A percentile compares a stretch with the other conserved stretches of the same genome.
phyloP scores from a whole-genome alignment of 2,329 filamentous ascomycete species.

The Trichoderma arundinaceum region DNA sequence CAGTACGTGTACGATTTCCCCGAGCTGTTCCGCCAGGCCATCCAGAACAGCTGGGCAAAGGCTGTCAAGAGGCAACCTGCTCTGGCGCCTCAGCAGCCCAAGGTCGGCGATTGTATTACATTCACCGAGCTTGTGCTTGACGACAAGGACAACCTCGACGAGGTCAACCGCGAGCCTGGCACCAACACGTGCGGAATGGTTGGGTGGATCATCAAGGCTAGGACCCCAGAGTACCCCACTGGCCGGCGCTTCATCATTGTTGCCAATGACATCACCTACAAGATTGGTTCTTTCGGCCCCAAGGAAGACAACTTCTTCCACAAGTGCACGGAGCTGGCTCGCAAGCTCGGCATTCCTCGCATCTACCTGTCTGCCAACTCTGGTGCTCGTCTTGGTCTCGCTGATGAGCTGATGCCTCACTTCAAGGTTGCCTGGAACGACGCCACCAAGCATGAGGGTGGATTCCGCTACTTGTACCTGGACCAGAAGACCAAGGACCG shows the following conservation, averaged over 20 bases:
- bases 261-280: slow-evolving; percentile 99
- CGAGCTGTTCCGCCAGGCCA: slow-evolving; percentile 96
- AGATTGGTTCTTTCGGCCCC: slow-evolving; percentile 97
- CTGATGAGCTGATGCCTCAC: slow-evolving; percentile 94
- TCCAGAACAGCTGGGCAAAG: slow-evolving; percentile 91
- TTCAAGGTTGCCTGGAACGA: slow-evolving; percentile 99
- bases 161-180: slow-evolving; percentile 92
- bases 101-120: slow-evolving; percentile 87
- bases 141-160: slow-evolving; percentile 87
- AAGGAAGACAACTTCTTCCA: slow-evolving; percentile 98
- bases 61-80: slow-evolving; percentile 74
- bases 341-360: slow-evolving; percentile 91
- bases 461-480: slow-evolving; percentile 97
- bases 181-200: slow-evolving; percentile 98
- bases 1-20: slow-evolving; percentile 99
- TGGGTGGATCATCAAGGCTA: slow-evolving; percentile 93
- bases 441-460: slow-evolving; percentile 75
- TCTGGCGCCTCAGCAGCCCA: slow-evolving; percentile 80
- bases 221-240: slow-evolving; percentile 91
- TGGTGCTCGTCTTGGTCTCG: slow-evolving; percentile 94
- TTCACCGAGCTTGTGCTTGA: slow-evolving; percentile 95
- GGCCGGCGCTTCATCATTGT: slow-evolving; percentile 94
- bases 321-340: slow-evolving; percentile 96
- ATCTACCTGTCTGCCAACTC: slow-evolving; percentile 99
- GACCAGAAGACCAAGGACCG: slow-evolving; percentile 84